Conservation (phyloP, 345 rosid species). For the Syzygium jambos region DNA sequence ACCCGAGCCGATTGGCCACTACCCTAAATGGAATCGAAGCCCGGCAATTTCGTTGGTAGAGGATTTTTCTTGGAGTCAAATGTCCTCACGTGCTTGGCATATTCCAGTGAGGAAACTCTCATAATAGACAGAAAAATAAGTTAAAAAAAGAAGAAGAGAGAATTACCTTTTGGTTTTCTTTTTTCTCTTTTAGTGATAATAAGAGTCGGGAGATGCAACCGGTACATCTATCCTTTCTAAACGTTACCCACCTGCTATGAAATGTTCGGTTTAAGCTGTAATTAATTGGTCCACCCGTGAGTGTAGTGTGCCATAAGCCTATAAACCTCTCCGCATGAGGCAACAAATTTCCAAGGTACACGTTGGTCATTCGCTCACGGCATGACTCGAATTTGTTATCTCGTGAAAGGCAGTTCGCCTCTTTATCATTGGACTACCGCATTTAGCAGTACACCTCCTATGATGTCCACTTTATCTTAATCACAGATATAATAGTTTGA, state of each 20-base stretch:
- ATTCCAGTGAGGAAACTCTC: not conserved
- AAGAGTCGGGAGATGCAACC: not conserved
- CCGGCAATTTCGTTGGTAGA: not conserved
- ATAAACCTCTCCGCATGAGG: not conserved
- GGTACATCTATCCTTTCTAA: too few species aligned
- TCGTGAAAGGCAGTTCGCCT: not conserved
- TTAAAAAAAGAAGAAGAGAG: not conserved
- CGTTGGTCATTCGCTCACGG: not conserved
- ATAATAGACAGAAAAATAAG: not conserved
- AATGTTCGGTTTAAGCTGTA: too few species aligned
- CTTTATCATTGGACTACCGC: not conserved
- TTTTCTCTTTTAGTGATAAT: not conserved
- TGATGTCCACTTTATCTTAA: not conserved
- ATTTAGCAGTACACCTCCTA: not conserved
- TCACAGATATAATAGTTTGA: not conserved
- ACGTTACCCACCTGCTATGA: too few species aligned
- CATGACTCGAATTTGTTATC: not conserved
- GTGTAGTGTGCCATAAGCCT: not conserved
- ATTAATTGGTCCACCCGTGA: too few species aligned
- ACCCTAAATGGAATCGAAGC: not conserved
- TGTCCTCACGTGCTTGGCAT: not conserved
- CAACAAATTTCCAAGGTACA: not conserved
- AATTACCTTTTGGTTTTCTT: not conserved
- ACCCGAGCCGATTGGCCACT: not conserved
- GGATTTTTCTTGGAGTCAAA: not conserved